Base-by-base conservation (phyloP, 768 basidiomycete genomes). In the Boletus insuetus region DNA sequence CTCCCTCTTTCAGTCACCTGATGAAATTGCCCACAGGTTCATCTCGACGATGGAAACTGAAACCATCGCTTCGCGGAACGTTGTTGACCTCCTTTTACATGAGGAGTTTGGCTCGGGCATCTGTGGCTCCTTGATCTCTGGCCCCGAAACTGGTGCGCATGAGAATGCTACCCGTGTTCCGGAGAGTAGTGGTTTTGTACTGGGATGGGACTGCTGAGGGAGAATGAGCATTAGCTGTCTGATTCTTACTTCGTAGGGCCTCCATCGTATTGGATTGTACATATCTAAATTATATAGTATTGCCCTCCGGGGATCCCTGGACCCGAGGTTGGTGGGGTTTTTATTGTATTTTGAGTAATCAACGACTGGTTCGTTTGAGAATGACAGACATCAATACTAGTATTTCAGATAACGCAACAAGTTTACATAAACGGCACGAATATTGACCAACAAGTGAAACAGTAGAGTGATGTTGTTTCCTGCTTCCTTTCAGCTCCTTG, bases 21-120 rank as follows among this genome's bases (percentile, higher is more conserved):
- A 52, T 46, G 47, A 38, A 26, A 26, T 46, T 12, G 6, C 24
- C 17, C 17, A 11, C 56, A 90, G 89, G 32, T 82, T 92, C 62
- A 88, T 94, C 44, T 90, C 86, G 14, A 93, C 92, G 7, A 97
- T 98, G 95, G 95, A 98, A 71, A 95, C 94, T 0, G 86, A 94
- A 72, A 93, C 91, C 0, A 69, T 96, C 32, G 79, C 91, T 0
- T 83, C 90, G 1, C 83, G 92, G 32, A 94, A 95, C 68, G 78
- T 88, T 38, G 90, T 92, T 45, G 91, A 93, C 62, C 74, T 91
- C 24, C 76, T 94, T 19, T 74, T 94, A 20, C 78, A 82, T 34
- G 88, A 93, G 32, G 80, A 86, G 63, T 94, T 89, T 69, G 74
- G 79, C 35, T 75, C 82, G 1, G 79, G 85, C n/a, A 78, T 94